Evolutionary conservation across 768 basidiomycete species (phyloP), one percentile per base, ranked within the genome.

Genomic region (Termitomyces sp.): DNA sequence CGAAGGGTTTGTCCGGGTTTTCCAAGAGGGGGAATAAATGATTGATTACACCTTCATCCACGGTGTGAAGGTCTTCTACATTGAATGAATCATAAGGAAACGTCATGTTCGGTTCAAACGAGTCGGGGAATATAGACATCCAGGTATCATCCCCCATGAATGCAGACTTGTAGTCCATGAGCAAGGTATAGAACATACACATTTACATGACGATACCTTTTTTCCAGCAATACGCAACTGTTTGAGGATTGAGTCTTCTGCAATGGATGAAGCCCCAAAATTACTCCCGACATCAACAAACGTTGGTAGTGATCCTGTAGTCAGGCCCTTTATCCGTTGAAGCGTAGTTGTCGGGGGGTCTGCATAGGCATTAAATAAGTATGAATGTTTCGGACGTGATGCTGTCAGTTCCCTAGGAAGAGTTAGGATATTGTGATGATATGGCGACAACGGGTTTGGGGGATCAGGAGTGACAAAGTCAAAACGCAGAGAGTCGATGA

Each of bases 91-190:
- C 95, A 69, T 86, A 98, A 0, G 95, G 88, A 67, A 85, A 89
- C 1, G 88, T 79, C 78, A 90, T 85, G 66, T 91, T 86, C 15
- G 76, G 70, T 31, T 81, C 77, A 64, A 98, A 94, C 5, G 84
- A 75, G 54, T 81, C 75, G 0, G 95, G 93, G 68, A 95, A 99
- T 13, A 95, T 82, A 1, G 87, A 82, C 72, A 90, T 83, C 97
- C 97, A 99, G 0, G 97, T 99, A 70, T 98, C 94, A 67, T 98
- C 96, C 0, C 97, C 96, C 86, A 93, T 93, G 69, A 98, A 89
- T 1, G 89, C 92, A 54, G 92, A 73, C 82, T 90, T 66, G 73
- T 31, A 31, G 30, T 53, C 58, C 6, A 46, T 62, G 52, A 61
- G 54, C n/a, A 27, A 31, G 51, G 31, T 37, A 18, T 2, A 39